Conservation (phyloP, 495 filamentous ascomycete species). For the Penicillium canariense region DNA sequence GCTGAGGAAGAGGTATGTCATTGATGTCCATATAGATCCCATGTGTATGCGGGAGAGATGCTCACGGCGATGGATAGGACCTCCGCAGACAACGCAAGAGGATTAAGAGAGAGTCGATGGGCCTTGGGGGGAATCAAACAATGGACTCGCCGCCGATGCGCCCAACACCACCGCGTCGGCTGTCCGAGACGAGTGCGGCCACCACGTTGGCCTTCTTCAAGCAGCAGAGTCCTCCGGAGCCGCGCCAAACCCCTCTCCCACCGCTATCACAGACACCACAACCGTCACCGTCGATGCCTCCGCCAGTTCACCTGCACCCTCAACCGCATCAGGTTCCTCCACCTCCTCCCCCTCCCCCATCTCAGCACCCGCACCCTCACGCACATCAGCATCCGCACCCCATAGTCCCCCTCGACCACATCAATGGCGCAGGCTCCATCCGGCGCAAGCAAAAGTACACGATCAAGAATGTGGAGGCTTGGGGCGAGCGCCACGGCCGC, state of each 20-base stretch:
- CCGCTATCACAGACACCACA: slow-evolving; percentile 29
- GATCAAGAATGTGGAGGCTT: slow-evolving; percentile 51
- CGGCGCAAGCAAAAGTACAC: slow-evolving; percentile 51
- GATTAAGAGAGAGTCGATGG: slow-evolving; percentile 49
- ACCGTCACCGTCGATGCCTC: slow-evolving; percentile 21
- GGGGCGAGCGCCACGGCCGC: slow-evolving; percentile 48
- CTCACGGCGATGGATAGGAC: slow-evolving; percentile 25
- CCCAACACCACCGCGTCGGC: slow-evolving; percentile 42
- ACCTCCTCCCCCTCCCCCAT: slow-evolving; percentile 12
- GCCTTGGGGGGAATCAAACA: slow-evolving; percentile 34
- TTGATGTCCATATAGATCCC: slow-evolving; percentile 6
- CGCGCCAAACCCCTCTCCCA: slow-evolving; percentile 36
- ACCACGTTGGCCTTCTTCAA: slow-evolving; percentile 53
- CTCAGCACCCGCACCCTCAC: slow-evolving; percentile 24
- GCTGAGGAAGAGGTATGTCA: slow-evolving; percentile 46
- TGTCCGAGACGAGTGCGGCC: slow-evolving; percentile 50
- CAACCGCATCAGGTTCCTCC: slow-evolving; percentile 21
- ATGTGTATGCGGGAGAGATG: not conserved
- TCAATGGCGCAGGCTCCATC: slow-evolving; percentile 32
- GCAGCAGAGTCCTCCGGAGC: slow-evolving; percentile 49
- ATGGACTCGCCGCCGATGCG: slow-evolving; percentile 45
- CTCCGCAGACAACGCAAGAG: slow-evolving; percentile 47
- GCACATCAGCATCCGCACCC: slow-evolving; percentile 24
- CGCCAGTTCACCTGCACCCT: slow-evolving; percentile 21
- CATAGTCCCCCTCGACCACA: slow-evolving; percentile 30